phyloP scores from a whole-genome alignment of 768 basidiomycete genomes.

The Tylopilus rubrobrunneus region DNA sequence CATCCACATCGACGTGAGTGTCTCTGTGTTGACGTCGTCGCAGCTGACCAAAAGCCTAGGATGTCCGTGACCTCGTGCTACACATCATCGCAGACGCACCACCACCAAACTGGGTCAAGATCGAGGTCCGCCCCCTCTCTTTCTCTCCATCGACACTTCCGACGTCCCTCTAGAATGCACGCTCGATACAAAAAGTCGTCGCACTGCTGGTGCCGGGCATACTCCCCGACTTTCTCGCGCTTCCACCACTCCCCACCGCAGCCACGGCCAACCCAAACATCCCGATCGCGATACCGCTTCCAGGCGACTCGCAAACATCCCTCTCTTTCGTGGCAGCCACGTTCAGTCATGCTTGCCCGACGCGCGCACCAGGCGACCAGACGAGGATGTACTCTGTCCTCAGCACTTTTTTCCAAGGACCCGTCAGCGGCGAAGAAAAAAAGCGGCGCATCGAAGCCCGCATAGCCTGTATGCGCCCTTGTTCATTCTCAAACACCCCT shows the following conservation, averaged over 20 bases:
- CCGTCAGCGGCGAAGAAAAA: slow-evolving; percentile 78
- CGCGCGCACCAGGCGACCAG: slow-evolving; percentile 86
- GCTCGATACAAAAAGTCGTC: slow-evolving; percentile 74
- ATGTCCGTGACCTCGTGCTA: slow-evolving; percentile 81
- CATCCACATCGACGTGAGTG: slow-evolving; percentile 75
- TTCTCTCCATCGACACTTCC: neutral
- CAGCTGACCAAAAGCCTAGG: slow-evolving; percentile 41
- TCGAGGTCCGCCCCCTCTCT: slow-evolving; percentile 54
- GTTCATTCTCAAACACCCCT: neutral
- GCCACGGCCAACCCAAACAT: slow-evolving; percentile 56
- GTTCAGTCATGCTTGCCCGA: slow-evolving; percentile 93
- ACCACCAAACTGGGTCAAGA: slow-evolving; percentile 81
- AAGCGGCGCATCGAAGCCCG: slow-evolving; percentile 53
- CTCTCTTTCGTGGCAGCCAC: slow-evolving; percentile 69
- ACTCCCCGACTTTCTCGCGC: slow-evolving; percentile 63
- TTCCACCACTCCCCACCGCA: slow-evolving; percentile 69
- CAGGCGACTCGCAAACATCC: slow-evolving; percentile 30
- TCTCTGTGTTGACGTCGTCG: too few species aligned
- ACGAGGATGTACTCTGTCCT: slow-evolving; percentile 83
- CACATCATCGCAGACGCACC: slow-evolving; percentile 80
- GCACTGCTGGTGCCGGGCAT: slow-evolving; percentile 84
- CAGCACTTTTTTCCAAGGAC: slow-evolving; percentile 76
- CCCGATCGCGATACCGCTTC: slow-evolving; percentile 46
- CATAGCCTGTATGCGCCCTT: slow-evolving; percentile 30
- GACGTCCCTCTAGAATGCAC: slow-evolving; percentile 53